Evolutionary conservation across 2,329 filamentous ascomycete genomes (phyloP), one percentile per base, ranked within the genome.

Genomic region (Colletotrichum incanum): DNA sequence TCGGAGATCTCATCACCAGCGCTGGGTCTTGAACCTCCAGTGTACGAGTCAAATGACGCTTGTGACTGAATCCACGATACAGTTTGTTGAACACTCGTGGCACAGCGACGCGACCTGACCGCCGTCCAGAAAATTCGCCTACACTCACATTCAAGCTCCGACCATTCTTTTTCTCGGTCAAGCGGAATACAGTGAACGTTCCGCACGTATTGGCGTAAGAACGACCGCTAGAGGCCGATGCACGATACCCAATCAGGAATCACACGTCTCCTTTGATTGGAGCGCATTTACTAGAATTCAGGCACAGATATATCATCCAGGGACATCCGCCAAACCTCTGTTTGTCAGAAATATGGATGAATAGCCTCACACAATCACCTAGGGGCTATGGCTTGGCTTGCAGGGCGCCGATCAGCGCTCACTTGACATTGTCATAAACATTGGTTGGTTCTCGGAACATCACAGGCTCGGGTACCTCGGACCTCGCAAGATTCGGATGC

Each of bases 381-480:
- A 37, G 20, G 37, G 37, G 11, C 3, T 16, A 39, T 50, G 3
- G 62, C 52, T 28, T 9, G 52, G 31, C 39, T n/a, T 41, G 20
- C n/a, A 37, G 37, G 34, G 34, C 56, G 28, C 34, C 43, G 45
- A 23, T 55, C 43, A 23, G 52, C 26, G 49, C 37, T 20, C 26
- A 16, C 23, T n/a, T n/a, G 34, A 39, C 37, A 54, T 66, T 34
- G 26, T 54, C 49, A 23, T 34, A 23, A 47, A 61, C 41, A 16
- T 16, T 41, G 58, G 58, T 61, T 26, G 18, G 7, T 12, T 20
- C 41, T 50, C 52, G 45, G 50, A 26, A 8, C 28, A n/a, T 37
- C 34, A 26, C 26, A 60, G 28, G 65, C 52, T 63, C 65, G 64
- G 56, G 26, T 69, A 69, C 43, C 20, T 64, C 65, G 65, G 58